These are phyloP conservation scores for Acanthamoeba healyi DNA, from an alignment of 208 protist species.

Conservation along the genomic window DNA sequence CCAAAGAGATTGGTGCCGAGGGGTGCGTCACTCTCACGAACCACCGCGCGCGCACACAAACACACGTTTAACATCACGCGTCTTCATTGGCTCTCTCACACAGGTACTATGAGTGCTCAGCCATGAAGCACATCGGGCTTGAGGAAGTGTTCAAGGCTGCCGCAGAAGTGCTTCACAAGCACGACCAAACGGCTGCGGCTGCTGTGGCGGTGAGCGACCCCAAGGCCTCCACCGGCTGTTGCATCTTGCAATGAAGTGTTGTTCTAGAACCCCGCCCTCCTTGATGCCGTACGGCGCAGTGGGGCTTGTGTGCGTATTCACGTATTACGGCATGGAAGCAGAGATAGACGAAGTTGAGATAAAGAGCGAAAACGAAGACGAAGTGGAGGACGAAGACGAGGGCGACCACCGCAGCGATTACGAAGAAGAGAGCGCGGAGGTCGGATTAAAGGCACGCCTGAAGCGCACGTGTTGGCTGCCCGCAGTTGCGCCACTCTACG, in stretches of 20 bases:
- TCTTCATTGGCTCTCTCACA: neutral
- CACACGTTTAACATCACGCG: neutral
- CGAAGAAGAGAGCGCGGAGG: too few species aligned
- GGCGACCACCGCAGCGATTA: too few species aligned
- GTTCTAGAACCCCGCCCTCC: too few species aligned
- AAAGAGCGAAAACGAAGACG: too few species aligned
- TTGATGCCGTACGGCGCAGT: too few species aligned
- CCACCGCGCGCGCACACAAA: neutral
- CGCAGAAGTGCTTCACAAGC: conserved; percentile 6
- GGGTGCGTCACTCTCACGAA: neutral
- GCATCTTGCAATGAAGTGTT: neutral
- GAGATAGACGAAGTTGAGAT: too few species aligned
- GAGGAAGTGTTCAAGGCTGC: neutral
- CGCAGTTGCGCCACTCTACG: too few species aligned
- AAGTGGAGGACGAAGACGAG: too few species aligned
- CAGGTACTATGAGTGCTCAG: conserved; percentile 63
- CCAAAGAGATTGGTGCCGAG: neutral
- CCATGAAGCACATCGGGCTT: neutral
- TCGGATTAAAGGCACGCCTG: neutral
- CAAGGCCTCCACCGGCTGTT: neutral
- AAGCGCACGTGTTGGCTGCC: neutral
- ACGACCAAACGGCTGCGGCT: neutral
- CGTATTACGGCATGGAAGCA: too few species aligned
- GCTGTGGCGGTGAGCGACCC: neutral
- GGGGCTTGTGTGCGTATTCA: too few species aligned